phyloP scores from a whole-genome alignment of 805 yeast species.

The Dipodascus geniculatus region DNA sequence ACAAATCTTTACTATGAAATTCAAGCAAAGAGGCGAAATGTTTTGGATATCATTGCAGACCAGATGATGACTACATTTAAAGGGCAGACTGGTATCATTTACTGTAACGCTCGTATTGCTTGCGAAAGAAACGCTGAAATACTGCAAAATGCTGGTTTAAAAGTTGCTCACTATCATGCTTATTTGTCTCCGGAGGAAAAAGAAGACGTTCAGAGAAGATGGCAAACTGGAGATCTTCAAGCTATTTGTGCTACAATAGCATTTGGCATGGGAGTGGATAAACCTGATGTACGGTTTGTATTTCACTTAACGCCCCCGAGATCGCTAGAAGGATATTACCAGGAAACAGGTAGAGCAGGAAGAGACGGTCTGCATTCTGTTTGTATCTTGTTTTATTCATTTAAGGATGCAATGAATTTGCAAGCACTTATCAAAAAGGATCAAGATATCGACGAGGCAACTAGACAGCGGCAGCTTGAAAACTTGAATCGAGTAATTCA shows the following conservation, averaged over 20 bases:
- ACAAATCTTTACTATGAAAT: slow-evolving; percentile 76
- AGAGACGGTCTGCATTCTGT: slow-evolving; percentile 80
- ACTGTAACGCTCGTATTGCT: slow-evolving; percentile 80
- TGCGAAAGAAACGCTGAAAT: slow-evolving; percentile 73
- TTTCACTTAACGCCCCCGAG: slow-evolving; percentile 82
- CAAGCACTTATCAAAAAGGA: slow-evolving; percentile 72
- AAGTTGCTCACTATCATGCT: slow-evolving; percentile 76
- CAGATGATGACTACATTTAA: slow-evolving; percentile 39
- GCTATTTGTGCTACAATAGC: slow-evolving; percentile 96
- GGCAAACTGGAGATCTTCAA: slow-evolving; percentile 67
- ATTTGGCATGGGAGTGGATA: slow-evolving; percentile 98
- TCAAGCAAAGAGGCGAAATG: slow-evolving; percentile 45
- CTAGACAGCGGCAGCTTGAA: slow-evolving; percentile 64
- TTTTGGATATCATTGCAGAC: slow-evolving; percentile 46
- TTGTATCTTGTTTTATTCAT: slow-evolving; percentile 73
- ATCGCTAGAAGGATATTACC: slow-evolving; percentile 90
- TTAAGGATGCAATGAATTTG: slow-evolving; percentile 65
- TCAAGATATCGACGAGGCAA: slow-evolving; percentile 38
- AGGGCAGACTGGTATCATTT: slow-evolving; percentile 72
- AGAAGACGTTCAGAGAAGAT: slow-evolving; percentile 52
- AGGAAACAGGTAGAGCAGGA: slow-evolving; percentile 98
- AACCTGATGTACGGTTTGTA: slow-evolving; percentile 88
- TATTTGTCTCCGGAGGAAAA: slow-evolving; percentile 82
- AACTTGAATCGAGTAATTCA: slow-evolving; percentile 76
- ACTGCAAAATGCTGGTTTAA: slow-evolving; percentile 49